Percentiles rank a stretch among this genome's conserved stretches.
These are phyloP conservation scores for Fusarium chuoi DNA, from an alignment of 2,329 filamentous ascomycete genomes.

Conservation along the genomic window DNA sequence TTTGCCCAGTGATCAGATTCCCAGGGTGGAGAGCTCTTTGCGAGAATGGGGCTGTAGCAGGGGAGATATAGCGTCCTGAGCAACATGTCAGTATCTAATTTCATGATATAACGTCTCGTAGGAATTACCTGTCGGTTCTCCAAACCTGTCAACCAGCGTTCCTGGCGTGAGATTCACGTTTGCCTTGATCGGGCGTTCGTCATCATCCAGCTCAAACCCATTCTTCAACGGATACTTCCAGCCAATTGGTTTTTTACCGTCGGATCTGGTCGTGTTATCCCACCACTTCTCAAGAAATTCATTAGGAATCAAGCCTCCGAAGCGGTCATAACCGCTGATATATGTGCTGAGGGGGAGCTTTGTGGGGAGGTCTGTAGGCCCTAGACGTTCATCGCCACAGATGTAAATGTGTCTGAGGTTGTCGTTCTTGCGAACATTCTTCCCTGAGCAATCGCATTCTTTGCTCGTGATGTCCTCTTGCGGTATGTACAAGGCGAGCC, in stretches of 20 bases:
- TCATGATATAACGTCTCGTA: rapidly evolving
- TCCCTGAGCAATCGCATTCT: background rate
- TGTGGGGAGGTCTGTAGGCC: background rate
- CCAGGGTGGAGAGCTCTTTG: slow-evolving; percentile 25
- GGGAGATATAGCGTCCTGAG: slow-evolving; percentile 17
- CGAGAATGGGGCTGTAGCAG: slow-evolving; percentile 22
- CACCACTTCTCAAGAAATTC: slow-evolving; percentile 26
- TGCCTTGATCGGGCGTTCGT: slow-evolving; percentile 51
- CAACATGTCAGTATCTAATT: background rate
- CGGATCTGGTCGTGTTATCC: background rate
- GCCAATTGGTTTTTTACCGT: background rate
- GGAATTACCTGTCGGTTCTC: slow-evolving; percentile 33
- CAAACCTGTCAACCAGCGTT: slow-evolving; percentile 59
- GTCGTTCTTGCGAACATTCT: too few relatives aligned
- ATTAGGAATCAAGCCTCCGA: slow-evolving; percentile 18
- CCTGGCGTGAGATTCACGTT: slow-evolving; percentile 53
- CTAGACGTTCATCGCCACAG: slow-evolving; percentile 24
- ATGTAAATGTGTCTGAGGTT: background rate
- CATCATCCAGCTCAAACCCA: slow-evolving; percentile 53
- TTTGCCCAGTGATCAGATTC: slow-evolving; percentile 7
- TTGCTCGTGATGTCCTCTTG: background rate
- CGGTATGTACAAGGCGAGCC: background rate
- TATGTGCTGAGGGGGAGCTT: slow-evolving; percentile 25
- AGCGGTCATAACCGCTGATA: slow-evolving; percentile 21
- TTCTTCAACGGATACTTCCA: slow-evolving; percentile 22